These are phyloP conservation scores for barrel medic (Medicago truncatula) DNA, from an alignment of 306 rosid genomes.

Conservation along the genomic window DNA sequence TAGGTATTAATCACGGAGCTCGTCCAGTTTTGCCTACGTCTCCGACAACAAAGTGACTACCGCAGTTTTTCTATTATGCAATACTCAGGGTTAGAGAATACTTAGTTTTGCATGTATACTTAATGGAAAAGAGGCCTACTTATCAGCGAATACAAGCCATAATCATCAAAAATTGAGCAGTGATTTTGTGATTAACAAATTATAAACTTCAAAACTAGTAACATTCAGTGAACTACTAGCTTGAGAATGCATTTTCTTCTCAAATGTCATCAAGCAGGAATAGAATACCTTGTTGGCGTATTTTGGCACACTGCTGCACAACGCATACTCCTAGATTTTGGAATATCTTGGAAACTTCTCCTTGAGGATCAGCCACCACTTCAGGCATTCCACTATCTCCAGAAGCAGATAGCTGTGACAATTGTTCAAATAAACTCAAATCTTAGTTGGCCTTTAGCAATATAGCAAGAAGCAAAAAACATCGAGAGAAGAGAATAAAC, in stretches of 20 bases:
- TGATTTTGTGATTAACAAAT: too few species aligned
- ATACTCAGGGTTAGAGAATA: too few species aligned
- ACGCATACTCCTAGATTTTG: slow-evolving; percentile 89
- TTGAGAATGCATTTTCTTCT: slow-evolving; percentile 23
- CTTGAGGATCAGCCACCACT: slow-evolving; percentile 90
- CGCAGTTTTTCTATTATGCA: too few species aligned
- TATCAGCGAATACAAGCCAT: too few species aligned
- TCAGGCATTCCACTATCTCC: slow-evolving; percentile 98
- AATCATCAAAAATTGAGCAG: too few species aligned
- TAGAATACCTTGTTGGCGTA: slow-evolving; percentile 90
- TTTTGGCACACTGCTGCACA: slow-evolving; percentile 98
- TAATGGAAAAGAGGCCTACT: too few species aligned
- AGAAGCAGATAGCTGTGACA: slow-evolving; percentile 84
- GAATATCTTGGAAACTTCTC: slow-evolving; percentile 85
- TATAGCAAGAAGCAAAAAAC: slow-evolving; percentile 12
- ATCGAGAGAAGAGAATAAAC: slow-evolving; percentile 25
- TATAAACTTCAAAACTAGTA: too few species aligned
- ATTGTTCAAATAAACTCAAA: slow-evolving; percentile 33
- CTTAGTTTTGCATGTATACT: too few species aligned
- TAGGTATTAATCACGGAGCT: too few species aligned
- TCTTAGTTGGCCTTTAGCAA: slow-evolving; percentile 31
- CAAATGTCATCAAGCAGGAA: slow-evolving; percentile 27
- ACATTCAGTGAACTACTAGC: too few species aligned
- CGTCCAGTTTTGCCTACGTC: background rate
- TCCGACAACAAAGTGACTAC: too few species aligned